Conservation (phyloP, 257 asterid genomes). For the Eustoma russellianum region DNA sequence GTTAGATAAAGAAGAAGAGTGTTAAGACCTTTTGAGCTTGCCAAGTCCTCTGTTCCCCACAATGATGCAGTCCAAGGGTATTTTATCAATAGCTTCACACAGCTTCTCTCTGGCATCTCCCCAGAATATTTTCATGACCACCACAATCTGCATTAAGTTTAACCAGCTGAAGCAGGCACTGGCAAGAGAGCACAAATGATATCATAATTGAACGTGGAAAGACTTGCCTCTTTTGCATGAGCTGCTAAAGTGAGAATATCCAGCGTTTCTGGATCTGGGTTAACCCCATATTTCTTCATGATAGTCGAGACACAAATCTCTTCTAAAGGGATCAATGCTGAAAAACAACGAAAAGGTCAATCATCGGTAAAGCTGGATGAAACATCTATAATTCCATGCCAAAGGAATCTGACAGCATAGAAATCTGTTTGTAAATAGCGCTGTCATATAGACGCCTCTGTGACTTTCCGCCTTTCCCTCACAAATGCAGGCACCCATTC, state of each 20-base stretch:
- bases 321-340: conserved; percentile 70
- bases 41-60: conserved; percentile 94
- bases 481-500: too few species aligned
- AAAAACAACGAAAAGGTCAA: conserved; percentile 1
- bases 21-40: conserved; percentile 54
- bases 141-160: conserved; percentile 37
- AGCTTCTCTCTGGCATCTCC: conserved; percentile 91
- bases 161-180: not conserved
- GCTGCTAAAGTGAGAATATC: conserved; percentile 52
- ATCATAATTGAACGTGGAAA: not conserved
- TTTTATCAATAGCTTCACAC: conserved; percentile 50
- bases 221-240: conserved; percentile 54
- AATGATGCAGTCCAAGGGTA: conserved; percentile 66
- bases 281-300: conserved; percentile 67
- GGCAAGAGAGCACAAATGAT: not conserved
- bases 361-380: too few species aligned
- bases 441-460: too few species aligned
- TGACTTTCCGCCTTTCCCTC: too few species aligned
- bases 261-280: conserved; percentile 57
- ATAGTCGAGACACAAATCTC: conserved; percentile 37
- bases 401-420: too few species aligned
- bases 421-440: too few species aligned
- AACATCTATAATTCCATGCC: not conserved
- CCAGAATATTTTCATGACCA: conserved; percentile 69
- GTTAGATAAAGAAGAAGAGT: too few species aligned